Evolutionary conservation across 1,284 basidiomycete species (phyloP).

Genomic region (Ceratobasidium sp.): DNA sequence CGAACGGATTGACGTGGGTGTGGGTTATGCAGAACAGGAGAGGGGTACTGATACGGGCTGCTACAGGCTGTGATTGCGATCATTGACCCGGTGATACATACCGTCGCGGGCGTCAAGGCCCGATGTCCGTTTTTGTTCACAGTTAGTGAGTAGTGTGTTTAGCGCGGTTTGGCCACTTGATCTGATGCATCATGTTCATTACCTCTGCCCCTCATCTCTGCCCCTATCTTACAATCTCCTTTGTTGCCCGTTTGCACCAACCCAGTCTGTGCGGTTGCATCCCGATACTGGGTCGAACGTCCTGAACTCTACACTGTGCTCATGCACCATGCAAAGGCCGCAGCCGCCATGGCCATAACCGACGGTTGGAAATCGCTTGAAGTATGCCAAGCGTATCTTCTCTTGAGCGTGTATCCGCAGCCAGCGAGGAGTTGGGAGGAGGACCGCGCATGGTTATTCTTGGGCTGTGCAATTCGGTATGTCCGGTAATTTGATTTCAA

Average conservation of each 20-base stretch:
- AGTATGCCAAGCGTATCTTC: conserved; percentile 72
- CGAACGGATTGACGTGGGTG: conserved; percentile 69
- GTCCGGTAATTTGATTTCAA: background rate
- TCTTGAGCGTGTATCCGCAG: conserved; percentile 81
- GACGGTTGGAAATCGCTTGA: conserved; percentile 85
- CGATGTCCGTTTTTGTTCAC: conserved; percentile 84
- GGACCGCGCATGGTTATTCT: conserved; percentile 81
- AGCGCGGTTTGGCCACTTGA: background rate
- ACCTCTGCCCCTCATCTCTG: background rate
- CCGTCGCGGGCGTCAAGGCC: conserved; percentile 73
- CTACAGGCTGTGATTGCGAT: conserved; percentile 74
- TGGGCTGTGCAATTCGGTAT: conserved; percentile 77
- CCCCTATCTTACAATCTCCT: too few species aligned
- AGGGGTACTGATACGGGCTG: background rate
- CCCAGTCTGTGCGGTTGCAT: conserved; percentile 79
- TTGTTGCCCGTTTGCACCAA: too few species aligned
- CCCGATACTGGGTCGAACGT: conserved; percentile 75
- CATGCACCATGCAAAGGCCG: conserved; percentile 85
- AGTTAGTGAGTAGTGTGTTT: conserved; percentile 60
- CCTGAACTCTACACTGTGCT: conserved; percentile 82
- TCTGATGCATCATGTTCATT: background rate
- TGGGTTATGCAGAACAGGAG: background rate
- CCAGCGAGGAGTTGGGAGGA: conserved; percentile 83
- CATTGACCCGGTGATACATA: conserved; percentile 76
- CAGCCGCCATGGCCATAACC: conserved; percentile 77